Percentiles rank a stretch among this genome's conserved stretches.
Conservation (phyloP, 2,329 filamentous ascomycete species). For the Sclerotinia trifoliorum region DNA sequence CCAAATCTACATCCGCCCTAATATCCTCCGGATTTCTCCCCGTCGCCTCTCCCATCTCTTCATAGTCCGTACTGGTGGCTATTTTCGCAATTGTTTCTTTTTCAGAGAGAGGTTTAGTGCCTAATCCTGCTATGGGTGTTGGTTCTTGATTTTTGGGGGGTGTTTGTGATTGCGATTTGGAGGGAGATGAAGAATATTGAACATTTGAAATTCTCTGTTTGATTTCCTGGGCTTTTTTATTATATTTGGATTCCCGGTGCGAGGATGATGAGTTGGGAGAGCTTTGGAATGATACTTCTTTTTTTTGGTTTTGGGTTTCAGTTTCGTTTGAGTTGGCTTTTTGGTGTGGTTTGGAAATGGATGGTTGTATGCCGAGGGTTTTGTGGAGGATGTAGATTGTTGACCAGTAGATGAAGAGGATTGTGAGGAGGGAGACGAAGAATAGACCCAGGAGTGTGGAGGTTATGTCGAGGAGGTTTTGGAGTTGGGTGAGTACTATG, state of each 20-base stretch:
- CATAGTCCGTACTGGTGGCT: not conserved
- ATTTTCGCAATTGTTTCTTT: not conserved
- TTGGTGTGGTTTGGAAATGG: not conserved
- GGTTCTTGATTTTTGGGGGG: not conserved
- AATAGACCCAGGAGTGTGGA: constrained; percentile 13
- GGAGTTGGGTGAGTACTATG: constrained; percentile 3
- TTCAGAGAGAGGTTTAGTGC: accelerated
- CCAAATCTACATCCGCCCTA: not conserved
- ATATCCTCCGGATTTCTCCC: not conserved
- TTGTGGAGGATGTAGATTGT: not conserved
- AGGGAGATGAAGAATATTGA: not conserved
- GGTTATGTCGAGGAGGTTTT: constrained; percentile 20
- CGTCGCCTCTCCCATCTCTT: not conserved
- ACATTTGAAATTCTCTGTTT: not conserved
- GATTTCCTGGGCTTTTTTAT: not conserved
- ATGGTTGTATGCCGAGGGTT: not conserved
- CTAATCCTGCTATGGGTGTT: not conserved
- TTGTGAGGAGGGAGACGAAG: not conserved
- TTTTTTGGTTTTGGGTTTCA: not conserved
- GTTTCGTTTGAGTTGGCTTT: too few species aligned
- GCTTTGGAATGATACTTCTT: not conserved
- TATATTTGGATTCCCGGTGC: not conserved
- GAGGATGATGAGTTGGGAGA: not conserved
- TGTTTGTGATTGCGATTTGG: not conserved
- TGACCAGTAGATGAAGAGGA: constrained; percentile 17